phyloP scores from a whole-genome alignment of 768 basidiomycete species.

The Russula lepida region DNA sequence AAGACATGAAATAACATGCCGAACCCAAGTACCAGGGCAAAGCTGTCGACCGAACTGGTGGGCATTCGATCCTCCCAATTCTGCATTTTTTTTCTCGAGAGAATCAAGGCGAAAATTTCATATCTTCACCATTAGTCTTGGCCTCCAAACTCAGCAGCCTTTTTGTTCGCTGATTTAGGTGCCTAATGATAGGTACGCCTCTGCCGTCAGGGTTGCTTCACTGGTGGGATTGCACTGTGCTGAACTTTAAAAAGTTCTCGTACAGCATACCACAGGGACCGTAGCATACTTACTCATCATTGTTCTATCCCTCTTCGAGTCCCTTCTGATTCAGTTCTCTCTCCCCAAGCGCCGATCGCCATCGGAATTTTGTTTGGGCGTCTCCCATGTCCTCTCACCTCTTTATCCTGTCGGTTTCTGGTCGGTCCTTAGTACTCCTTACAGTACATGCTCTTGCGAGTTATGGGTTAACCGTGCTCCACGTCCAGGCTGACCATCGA shows the following conservation, averaged over 20 bases:
- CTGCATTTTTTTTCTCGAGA: conserved; percentile 33
- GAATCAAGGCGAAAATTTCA: conserved; percentile 46
- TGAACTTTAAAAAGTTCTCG: conserved; percentile 35
- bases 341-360: conserved; percentile 53
- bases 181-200: conserved; percentile 45
- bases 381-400: conserved; percentile 38
- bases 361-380: conserved; percentile 40
- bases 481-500: conserved; percentile 23
- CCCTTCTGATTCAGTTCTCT: conserved; percentile 56
- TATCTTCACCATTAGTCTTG: conserved; percentile 49
- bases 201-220: conserved; percentile 38
- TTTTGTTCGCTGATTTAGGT: background rate
- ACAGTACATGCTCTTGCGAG: conserved; percentile 39
- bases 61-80: background rate
- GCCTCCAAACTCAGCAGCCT: background rate
- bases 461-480: conserved; percentile 38
- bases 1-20: background rate
- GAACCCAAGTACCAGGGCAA: background rate
- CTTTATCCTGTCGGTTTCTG: conserved; percentile 57
- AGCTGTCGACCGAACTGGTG: background rate
- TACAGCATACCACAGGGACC: conserved; percentile 20
- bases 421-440: conserved; percentile 47
- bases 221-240: background rate
- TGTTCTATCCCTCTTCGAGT: conserved; percentile 55
- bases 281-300: conserved; percentile 42